These are phyloP conservation scores for Arxiozyma slooffiae DNA, from an alignment of 1,139 yeast species.

Conservation along the genomic window DNA sequence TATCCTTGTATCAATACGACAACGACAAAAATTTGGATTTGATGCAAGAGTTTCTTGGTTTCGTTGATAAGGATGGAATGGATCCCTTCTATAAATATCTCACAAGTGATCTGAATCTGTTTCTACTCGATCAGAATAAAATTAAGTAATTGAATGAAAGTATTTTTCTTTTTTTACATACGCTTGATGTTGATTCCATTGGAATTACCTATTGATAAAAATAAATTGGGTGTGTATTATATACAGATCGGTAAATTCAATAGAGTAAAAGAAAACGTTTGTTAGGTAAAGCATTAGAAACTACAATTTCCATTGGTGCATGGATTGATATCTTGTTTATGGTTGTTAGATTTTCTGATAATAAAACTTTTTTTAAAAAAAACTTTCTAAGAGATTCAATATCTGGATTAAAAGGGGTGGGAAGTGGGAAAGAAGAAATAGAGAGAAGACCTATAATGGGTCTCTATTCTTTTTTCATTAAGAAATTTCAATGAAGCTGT, in stretches of 20 bases:
- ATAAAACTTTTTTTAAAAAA: slow-evolving; percentile 58
- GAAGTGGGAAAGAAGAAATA: slow-evolving; percentile 97
- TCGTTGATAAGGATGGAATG: slow-evolving; percentile 52
- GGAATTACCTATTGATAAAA: slow-evolving; percentile 68
- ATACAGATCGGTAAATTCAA: slow-evolving; percentile 71
- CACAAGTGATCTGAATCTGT: slow-evolving; percentile 28
- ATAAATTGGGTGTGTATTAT: slow-evolving; percentile 79
- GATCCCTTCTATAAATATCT: slow-evolving; percentile 78
- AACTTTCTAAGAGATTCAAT: slow-evolving; percentile 66
- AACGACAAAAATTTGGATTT: slow-evolving; percentile 35
- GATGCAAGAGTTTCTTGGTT: slow-evolving; percentile 46
- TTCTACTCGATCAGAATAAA: slow-evolving; percentile 47
- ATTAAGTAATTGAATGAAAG: slow-evolving; percentile 52
- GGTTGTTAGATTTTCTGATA: slow-evolving; percentile 72
- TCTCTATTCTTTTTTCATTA: slow-evolving; percentile 68
- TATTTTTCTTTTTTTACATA: too few species aligned
- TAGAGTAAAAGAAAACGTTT: slow-evolving; percentile 65
- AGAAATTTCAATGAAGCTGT: slow-evolving; percentile 83
- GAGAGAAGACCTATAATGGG: slow-evolving; percentile 90
- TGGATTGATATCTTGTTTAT: slow-evolving; percentile 81
- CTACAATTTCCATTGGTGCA: slow-evolving; percentile 78
- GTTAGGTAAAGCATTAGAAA: slow-evolving; percentile 58
- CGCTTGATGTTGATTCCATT: too few species aligned
- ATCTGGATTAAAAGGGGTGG: slow-evolving; percentile 90
- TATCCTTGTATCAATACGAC: slow-evolving; percentile 35